These are phyloP conservation scores for Huntiella abstrusa DNA, from an alignment of 2,329 filamentous ascomycete species.

Conservation along the genomic window DNA sequence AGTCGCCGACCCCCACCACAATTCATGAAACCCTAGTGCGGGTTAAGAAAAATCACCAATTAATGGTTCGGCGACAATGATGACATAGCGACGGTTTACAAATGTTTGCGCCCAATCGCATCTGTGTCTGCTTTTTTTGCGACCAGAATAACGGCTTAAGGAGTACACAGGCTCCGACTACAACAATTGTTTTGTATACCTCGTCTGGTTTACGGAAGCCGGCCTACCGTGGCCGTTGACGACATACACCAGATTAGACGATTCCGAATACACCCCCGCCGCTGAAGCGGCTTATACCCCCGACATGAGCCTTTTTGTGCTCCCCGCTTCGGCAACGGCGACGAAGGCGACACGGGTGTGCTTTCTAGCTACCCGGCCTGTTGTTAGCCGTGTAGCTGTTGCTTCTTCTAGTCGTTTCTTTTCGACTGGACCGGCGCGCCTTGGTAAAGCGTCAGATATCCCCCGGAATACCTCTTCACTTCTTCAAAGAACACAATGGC, in stretches of 20 bases:
- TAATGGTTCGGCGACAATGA: too few species aligned
- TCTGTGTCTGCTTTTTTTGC: too few species aligned
- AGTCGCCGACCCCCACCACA: neutral
- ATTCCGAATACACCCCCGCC: too few species aligned
- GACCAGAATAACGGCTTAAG: too few species aligned
- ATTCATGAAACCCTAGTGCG: too few species aligned
- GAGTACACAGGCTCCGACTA: too few species aligned
- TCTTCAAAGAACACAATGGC: conserved; percentile 9
- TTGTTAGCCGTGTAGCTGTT: neutral
- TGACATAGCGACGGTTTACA: too few species aligned
- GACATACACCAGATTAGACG: neutral
- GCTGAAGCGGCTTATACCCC: neutral
- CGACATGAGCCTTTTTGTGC: conserved; percentile 10
- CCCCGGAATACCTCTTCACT: conserved; percentile 2
- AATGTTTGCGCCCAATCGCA: too few species aligned
- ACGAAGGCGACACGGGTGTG: conserved; percentile 5
- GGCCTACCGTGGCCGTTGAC: conserved; percentile 4
- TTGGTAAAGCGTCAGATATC: conserved; percentile 1
- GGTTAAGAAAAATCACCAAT: too few species aligned
- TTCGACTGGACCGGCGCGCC: neutral
- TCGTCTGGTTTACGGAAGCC: neutral
- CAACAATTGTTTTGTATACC: too few species aligned
- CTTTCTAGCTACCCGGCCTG: conserved; percentile 4
- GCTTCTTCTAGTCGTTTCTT: conserved; percentile 6
- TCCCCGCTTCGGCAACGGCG: conserved; percentile 8